phyloP scores from a whole-genome alignment of 768 basidiomycete species.

The Phaeotremella fagi region DNA sequence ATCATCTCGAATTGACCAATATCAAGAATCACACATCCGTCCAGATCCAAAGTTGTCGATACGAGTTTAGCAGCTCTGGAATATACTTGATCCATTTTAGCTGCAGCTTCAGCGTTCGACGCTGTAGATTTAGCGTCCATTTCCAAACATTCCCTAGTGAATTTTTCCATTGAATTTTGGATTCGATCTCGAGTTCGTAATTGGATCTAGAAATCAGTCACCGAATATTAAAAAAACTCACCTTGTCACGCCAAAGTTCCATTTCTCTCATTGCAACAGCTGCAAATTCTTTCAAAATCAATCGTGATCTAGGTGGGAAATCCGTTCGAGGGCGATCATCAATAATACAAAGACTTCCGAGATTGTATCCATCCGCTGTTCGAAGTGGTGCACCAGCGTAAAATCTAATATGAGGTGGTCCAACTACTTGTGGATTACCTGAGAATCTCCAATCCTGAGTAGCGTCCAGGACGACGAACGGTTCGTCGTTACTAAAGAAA shows the following conservation, averaged over 20 bases:
- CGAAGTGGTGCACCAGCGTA: conserved; percentile 87
- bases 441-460: conserved; percentile 80
- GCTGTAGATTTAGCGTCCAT: conserved; percentile 63
- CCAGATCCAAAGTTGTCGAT: conserved; percentile 81
- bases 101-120: conserved; percentile 43
- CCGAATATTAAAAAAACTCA: conserved; percentile 36
- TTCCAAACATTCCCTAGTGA: conserved; percentile 89
- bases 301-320: conserved; percentile 80
- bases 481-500: conserved; percentile 59
- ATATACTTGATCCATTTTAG: conserved; percentile 82
- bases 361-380: conserved; percentile 83
- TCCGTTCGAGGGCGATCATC: conserved; percentile 77
- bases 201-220: conserved; percentile 61
- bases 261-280: conserved; percentile 91
- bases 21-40: conserved; percentile 87
- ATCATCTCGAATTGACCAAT: conserved; percentile 83
- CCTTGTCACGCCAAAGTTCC: conserved; percentile 93
- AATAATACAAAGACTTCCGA: conserved; percentile 76
- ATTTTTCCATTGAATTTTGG: conserved; percentile 94
- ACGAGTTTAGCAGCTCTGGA: conserved; percentile 85
- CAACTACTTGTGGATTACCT: conserved; percentile 69
- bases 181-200: conserved; percentile 83
- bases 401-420: conserved; percentile 68
- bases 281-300: conserved; percentile 92
- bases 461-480: conserved; percentile 77